phyloP scores from a whole-genome alignment of 192 early-diverging fungal species.

The Coemansia sp. region DNA sequence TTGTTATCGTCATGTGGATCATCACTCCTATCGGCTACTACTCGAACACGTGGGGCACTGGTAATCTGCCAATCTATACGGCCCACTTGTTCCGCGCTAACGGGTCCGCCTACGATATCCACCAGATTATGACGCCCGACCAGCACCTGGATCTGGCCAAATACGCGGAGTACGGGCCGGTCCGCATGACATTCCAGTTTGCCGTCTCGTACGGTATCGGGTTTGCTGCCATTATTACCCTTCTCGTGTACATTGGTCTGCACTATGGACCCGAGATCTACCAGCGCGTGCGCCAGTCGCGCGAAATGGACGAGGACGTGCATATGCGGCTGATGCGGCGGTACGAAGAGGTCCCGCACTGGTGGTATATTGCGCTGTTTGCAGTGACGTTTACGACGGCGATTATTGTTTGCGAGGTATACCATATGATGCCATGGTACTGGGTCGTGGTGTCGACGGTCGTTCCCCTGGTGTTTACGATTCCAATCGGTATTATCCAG shows the following conservation, averaged over 20 bases:
- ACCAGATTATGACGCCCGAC: slow-evolving; percentile 57
- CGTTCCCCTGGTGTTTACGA: slow-evolving; percentile 61
- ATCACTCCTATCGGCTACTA: slow-evolving; percentile 72
- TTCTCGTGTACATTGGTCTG: slow-evolving; percentile 65
- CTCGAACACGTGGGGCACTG: slow-evolving; percentile 59
- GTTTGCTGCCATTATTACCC: slow-evolving; percentile 67
- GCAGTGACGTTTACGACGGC: slow-evolving; percentile 34
- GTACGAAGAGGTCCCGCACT: slow-evolving; percentile 74
- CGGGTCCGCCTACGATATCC: slow-evolving; percentile 59
- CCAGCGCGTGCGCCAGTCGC: slow-evolving; percentile 59
- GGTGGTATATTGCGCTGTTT: slow-evolving; percentile 65
- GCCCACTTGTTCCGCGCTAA: slow-evolving; percentile 57
- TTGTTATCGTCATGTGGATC: slow-evolving; percentile 71
- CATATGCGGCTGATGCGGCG: slow-evolving; percentile 68
- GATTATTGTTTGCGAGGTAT: slow-evolving; percentile 46
- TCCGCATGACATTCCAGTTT: slow-evolving; percentile 71
- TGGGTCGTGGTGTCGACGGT: slow-evolving; percentile 62
- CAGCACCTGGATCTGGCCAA: slow-evolving; percentile 56
- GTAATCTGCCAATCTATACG: slow-evolving; percentile 64
- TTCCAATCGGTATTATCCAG: slow-evolving; percentile 80
- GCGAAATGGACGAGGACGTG: slow-evolving; percentile 63
- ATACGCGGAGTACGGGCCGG: slow-evolving; percentile 63
- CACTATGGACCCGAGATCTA: slow-evolving; percentile 68
- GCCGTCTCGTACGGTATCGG: slow-evolving; percentile 68
- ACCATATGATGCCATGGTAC: slow-evolving; percentile 64